These are phyloP conservation scores for Sisymbrium altissimum DNA, from an alignment of 345 rosid genomes.

Conservation along the genomic window DNA sequence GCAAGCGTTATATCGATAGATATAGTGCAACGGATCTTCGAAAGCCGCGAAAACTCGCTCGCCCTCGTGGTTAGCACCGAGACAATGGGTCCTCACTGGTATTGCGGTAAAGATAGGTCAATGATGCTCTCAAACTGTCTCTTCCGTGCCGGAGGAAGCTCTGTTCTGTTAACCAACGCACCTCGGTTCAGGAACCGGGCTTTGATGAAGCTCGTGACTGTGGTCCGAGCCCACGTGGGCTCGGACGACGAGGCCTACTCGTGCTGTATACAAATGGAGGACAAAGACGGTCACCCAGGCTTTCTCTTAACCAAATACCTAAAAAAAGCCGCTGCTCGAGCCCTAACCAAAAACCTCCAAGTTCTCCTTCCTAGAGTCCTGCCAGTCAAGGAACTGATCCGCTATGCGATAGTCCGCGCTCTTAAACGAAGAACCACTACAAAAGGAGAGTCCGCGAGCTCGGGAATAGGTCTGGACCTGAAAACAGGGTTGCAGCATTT, in stretches of 20 bases:
- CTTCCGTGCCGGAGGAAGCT: slow-evolving; percentile 70
- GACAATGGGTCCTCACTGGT: slow-evolving; percentile 67
- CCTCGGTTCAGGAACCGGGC: slow-evolving; percentile 40
- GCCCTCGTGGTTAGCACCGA: slow-evolving; percentile 84
- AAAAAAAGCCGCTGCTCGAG: slow-evolving; percentile 31
- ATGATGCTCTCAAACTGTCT: slow-evolving; percentile 77
- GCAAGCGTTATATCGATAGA: slow-evolving; percentile 49
- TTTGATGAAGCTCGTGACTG: slow-evolving; percentile 44
- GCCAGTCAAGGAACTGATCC: slow-evolving; percentile 39
- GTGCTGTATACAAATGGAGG: slow-evolving; percentile 46
- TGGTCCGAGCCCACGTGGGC: slow-evolving; percentile 52
- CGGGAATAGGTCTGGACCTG: slow-evolving; percentile 31
- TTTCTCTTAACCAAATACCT: slow-evolving; percentile 34
- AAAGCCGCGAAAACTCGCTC: slow-evolving; percentile 33
- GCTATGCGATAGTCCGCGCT: slow-evolving; percentile 16
- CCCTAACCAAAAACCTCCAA: slow-evolving; percentile 52
- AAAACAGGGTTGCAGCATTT: slow-evolving; percentile 35
- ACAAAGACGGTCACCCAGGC: slow-evolving; percentile 34
- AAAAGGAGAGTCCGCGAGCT: slow-evolving; percentile 14
- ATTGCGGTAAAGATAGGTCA: slow-evolving; percentile 66
- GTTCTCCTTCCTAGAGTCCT: slow-evolving; percentile 56
- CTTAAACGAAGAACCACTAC: slow-evolving; percentile 19
- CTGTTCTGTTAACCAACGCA: slow-evolving; percentile 64
- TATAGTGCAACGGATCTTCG: slow-evolving; percentile 45
- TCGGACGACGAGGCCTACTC: slow-evolving; percentile 58